Evolutionary conservation across 2,329 filamentous ascomycete genomes (phyloP).

Genomic region (Anthostomella pinea): DNA sequence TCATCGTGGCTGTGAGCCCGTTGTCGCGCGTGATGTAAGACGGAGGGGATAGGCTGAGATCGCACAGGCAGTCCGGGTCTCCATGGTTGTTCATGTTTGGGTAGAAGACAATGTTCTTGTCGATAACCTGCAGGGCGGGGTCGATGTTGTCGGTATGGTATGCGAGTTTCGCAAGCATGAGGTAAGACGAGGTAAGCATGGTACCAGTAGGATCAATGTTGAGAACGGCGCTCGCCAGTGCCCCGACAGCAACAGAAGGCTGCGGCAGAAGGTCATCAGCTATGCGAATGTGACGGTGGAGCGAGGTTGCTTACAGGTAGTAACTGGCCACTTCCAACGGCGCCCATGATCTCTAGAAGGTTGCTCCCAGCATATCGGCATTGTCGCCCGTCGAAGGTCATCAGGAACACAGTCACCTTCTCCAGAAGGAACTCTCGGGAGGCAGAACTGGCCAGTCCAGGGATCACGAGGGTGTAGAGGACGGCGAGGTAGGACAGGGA

Average conservation of each 20-base stretch:
- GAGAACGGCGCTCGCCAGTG: constrained; percentile 53
- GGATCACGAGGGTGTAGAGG: constrained; percentile 40
- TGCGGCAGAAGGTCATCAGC: constrained; percentile 26
- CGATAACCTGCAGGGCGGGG: constrained; percentile 58
- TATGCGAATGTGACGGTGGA: not conserved
- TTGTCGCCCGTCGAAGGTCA: constrained; percentile 49
- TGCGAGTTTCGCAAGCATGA: constrained; percentile 56
- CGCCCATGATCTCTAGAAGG: constrained; percentile 44
- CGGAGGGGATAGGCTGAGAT: constrained; percentile 42
- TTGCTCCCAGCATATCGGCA: constrained; percentile 47
- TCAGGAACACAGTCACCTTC: constrained; percentile 43
- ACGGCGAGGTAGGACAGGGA: constrained; percentile 51
- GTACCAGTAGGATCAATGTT: constrained; percentile 64
- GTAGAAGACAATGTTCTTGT: constrained; percentile 65
- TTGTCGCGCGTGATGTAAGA: constrained; percentile 59
- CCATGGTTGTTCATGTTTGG: constrained; percentile 44
- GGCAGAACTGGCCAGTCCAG: constrained; percentile 28
- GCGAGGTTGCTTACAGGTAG: constrained; percentile 32
- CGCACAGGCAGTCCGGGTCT: constrained; percentile 43
- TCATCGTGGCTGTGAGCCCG: constrained; percentile 56
- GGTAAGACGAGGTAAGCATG: constrained; percentile 64
- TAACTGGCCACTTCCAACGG: constrained; percentile 37
- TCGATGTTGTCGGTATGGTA: constrained; percentile 53
- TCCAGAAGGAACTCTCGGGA: constrained; percentile 35
- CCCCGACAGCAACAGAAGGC: constrained; percentile 45